Evolutionary conservation across 176 grass and related monocot genomes (phyloP).

Genomic region (Typha latifolia): DNA sequence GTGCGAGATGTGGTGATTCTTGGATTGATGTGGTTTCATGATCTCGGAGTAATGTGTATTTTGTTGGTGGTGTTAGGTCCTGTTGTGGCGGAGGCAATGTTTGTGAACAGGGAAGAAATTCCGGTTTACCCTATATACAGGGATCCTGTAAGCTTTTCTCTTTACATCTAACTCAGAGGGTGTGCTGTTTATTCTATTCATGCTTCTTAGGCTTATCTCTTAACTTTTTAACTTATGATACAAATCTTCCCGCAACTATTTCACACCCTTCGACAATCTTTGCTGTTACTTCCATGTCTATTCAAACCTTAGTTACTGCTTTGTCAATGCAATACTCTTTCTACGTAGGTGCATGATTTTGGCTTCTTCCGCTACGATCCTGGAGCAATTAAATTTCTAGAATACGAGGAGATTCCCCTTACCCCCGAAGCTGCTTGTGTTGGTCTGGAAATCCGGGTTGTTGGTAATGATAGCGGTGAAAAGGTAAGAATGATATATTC

Average conservation of each 20-base stretch:
- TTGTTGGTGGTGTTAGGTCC: slow-evolving; percentile 39
- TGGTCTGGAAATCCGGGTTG: slow-evolving; percentile 94
- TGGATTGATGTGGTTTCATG: not conserved
- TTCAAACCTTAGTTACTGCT: no score
- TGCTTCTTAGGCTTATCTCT: slow-evolving; percentile 9
- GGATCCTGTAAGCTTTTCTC: slow-evolving; percentile 60
- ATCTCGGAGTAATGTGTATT: not conserved
- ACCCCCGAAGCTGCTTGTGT: slow-evolving; percentile 88
- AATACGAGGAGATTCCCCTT: slow-evolving; percentile 83
- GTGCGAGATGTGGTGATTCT: not conserved
- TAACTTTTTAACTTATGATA: not conserved
- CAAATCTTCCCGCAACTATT: no score
- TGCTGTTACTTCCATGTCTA: no score
- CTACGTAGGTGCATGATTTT: slow-evolving; percentile 98
- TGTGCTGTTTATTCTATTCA: not conserved
- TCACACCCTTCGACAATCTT: no score
- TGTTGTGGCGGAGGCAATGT: slow-evolving; percentile 93
- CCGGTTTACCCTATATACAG: slow-evolving; percentile 78
- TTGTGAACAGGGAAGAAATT: slow-evolving; percentile 95
- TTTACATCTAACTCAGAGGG: not conserved
- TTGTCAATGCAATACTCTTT: slow-evolving; percentile 17
- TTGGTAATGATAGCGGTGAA: slow-evolving; percentile 97
- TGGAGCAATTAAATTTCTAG: slow-evolving; percentile 82
- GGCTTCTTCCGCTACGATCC: slow-evolving; percentile 98
- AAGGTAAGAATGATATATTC: slow-evolving; percentile 36